phyloP scores from a whole-genome alignment of 129 eudicot genomes.

The Chrysanthemum makinoi region DNA sequence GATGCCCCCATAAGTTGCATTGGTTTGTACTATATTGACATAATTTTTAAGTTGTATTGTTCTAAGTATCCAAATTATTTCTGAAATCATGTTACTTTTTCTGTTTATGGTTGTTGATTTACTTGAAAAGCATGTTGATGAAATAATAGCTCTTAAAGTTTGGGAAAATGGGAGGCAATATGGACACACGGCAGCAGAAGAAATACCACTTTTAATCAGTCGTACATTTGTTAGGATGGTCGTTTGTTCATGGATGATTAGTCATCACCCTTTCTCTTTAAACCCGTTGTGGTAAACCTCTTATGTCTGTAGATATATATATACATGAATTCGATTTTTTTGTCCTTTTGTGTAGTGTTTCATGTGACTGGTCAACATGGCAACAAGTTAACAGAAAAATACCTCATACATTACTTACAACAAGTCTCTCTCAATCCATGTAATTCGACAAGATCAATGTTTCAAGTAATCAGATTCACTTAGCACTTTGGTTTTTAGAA shows the following conservation, averaged over 20 bases:
- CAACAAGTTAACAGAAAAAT: conserved; percentile 67
- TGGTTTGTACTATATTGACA: no score
- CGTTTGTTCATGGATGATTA: conserved; percentile 96
- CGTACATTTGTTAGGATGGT: conserved; percentile 87
- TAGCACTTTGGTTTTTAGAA: no score
- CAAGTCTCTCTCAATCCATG: conserved; percentile 43
- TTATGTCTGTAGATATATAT: neutral
- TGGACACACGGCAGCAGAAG: no score
- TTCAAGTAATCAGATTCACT: no score
- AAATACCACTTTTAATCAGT: conserved; percentile 17
- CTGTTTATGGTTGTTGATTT: no score
- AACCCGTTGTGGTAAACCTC: neutral
- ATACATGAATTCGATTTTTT: conserved; percentile 20
- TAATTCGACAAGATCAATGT: neutral
- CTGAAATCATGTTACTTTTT: no score
- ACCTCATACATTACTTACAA: conserved; percentile 52
- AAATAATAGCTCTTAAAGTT: no score
- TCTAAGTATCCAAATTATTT: no score
- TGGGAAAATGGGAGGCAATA: no score
- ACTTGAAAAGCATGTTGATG: no score
- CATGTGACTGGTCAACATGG: conserved; percentile 83
- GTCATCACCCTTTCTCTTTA: conserved; percentile 9
- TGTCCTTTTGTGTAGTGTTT: conserved; percentile 51
- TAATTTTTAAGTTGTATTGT: no score
- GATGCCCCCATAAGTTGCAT: no score